Evolutionary conservation across 305 asterid species (phyloP).

Genomic region (Solanum hybrid): DNA sequence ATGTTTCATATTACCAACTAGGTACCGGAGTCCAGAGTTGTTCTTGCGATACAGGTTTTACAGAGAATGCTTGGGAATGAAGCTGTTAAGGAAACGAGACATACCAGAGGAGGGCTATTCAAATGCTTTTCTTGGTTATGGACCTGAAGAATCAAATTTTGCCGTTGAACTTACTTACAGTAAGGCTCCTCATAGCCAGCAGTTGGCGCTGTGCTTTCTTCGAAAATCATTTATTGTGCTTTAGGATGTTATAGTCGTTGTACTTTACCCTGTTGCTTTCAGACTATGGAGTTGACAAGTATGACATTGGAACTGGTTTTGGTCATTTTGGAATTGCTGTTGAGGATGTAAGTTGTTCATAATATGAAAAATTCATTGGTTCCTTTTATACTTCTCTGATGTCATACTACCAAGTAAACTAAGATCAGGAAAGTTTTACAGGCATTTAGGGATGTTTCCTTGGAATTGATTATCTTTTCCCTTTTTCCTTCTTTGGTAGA

Average conservation of each 20-base stretch:
- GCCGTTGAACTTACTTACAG: constrained; percentile 43
- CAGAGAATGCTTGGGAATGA: constrained; percentile 44
- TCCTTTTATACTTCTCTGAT: background rate
- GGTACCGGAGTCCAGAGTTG: background rate
- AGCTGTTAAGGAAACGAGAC: constrained; percentile 40
- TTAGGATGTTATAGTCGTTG: background rate
- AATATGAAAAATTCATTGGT: background rate
- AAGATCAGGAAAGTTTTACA: background rate
- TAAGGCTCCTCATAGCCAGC: constrained; percentile 12
- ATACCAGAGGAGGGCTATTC: constrained; percentile 39
- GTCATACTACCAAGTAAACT: background rate
- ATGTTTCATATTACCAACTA: background rate
- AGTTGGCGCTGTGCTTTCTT: background rate
- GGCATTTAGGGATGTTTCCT: background rate
- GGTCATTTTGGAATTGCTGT: constrained; percentile 44
- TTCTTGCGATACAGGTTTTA: constrained; percentile 26
- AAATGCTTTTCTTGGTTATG: constrained; percentile 45
- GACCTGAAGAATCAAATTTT: constrained; percentile 38
- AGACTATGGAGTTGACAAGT: constrained; percentile 43
- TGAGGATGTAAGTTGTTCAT: constrained; percentile 29
- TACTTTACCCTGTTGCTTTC: constrained; percentile 17
- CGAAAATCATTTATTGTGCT: background rate
- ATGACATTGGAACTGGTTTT: constrained; percentile 43
- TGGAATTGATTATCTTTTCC: background rate
- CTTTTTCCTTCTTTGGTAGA: background rate